Conservation (phyloP, 345 rosid genomes). For the Raphanus sativus region DNA sequence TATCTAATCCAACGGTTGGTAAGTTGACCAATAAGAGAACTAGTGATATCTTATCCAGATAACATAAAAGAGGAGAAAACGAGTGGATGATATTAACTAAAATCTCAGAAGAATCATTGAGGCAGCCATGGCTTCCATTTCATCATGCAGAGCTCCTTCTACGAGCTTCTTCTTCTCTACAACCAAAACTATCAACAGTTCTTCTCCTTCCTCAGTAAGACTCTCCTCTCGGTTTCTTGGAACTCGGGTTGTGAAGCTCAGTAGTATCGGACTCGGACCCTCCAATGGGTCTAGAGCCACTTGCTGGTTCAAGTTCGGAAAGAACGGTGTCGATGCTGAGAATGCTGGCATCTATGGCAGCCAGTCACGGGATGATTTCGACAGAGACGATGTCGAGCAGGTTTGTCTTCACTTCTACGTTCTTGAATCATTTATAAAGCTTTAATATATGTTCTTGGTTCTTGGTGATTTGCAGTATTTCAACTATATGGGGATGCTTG, state of each 20-base stretch:
- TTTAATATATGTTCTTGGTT: background rate
- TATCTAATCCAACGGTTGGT: constrained; percentile 40
- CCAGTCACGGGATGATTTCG: constrained; percentile 85
- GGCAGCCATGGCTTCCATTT: constrained; percentile 48
- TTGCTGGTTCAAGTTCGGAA: constrained; percentile 91
- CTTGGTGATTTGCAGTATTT: constrained; percentile 59
- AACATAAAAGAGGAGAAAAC: background rate
- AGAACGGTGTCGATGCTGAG: constrained; percentile 90
- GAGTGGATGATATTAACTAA: constrained; percentile 25
- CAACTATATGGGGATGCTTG: constrained; percentile 98
- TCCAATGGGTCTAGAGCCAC: constrained; percentile 63
- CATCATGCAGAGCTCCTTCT: constrained; percentile 41
- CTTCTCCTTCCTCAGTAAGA: constrained; percentile 31
- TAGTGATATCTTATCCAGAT: constrained; percentile 18
- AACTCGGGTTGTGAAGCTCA: constrained; percentile 25
- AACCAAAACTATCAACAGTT: constrained; percentile 38
- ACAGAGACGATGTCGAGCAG: constrained; percentile 98
- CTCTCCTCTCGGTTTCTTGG: constrained; percentile 61
- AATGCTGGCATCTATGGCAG: constrained; percentile 96
- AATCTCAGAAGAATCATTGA: constrained; percentile 3
- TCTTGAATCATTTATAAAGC: constrained; percentile 4
- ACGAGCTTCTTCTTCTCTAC: constrained; percentile 26
- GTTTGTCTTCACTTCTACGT: constrained; percentile 36
- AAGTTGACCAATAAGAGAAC: constrained; percentile 27
- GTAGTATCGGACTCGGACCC: constrained; percentile 56